A percentile compares a stretch with the other conserved stretches of the same genome.
Conservation (phyloP, 1,284 basidiomycete species). For the Apiotrichum domesticum region DNA sequence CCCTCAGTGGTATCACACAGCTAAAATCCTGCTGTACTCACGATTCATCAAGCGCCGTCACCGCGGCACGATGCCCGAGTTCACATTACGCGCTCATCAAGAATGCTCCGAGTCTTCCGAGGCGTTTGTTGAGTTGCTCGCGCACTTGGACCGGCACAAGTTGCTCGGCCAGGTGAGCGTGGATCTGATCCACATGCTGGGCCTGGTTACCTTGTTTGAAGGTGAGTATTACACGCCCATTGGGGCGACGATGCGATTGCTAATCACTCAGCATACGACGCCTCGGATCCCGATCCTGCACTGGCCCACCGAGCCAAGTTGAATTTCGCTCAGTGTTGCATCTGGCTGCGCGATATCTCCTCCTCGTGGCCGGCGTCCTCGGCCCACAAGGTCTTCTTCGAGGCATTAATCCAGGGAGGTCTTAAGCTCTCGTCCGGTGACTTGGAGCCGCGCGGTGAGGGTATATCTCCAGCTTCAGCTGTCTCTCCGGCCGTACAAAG, state of each 20-base stretch:
- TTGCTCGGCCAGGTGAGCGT: conserved; percentile 34
- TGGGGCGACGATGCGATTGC: too few species aligned
- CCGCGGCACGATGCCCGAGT: conserved; percentile 5
- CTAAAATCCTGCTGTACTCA: conserved; percentile 35
- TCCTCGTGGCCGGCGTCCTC: conserved; percentile 40
- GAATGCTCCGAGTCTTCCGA: conserved; percentile 37
- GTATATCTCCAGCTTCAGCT: background rate
- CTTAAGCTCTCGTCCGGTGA: conserved; percentile 18
- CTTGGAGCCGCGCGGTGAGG: background rate
- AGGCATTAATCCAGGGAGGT: conserved; percentile 40
- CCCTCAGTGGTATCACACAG: conserved; percentile 36
- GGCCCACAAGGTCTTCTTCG: conserved; percentile 41
- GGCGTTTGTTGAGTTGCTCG: conserved; percentile 31
- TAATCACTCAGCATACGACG: conserved; percentile 21
- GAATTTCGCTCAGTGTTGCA: conserved; percentile 42
- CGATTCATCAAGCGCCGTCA: conserved; percentile 29
- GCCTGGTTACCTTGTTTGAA: conserved; percentile 36
- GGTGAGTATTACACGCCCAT: conserved; percentile 18
- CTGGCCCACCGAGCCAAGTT: conserved; percentile 28
- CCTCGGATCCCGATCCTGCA: conserved; percentile 17
- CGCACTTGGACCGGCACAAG: conserved; percentile 30
- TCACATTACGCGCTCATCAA: conserved; percentile 16
- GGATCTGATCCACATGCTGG: conserved; percentile 40
- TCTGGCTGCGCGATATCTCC: conserved; percentile 39
- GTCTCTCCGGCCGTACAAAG: background rate